A percentile compares a stretch with the other conserved stretches of the same genome.
These are phyloP conservation scores for Cordyceps cicadae DNA, from an alignment of 2,329 filamentous ascomycete species.

Conservation along the genomic window DNA sequence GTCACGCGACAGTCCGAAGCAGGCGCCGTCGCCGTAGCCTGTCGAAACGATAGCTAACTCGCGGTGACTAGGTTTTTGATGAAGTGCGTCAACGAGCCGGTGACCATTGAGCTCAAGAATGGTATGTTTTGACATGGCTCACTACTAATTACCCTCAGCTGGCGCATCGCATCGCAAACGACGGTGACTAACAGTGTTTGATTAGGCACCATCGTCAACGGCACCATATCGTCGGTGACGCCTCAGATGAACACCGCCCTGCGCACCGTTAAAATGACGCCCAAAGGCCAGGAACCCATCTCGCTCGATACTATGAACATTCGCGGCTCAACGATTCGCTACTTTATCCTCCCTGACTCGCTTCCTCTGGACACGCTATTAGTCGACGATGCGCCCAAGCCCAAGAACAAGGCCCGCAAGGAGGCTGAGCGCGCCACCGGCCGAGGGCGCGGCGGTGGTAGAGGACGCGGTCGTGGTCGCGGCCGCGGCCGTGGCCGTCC, in stretches of 20 bases:
- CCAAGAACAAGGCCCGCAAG: constrained; percentile 99
- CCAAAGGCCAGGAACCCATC: constrained; percentile 78
- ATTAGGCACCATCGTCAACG: constrained; percentile 85
- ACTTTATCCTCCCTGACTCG: constrained; percentile 93
- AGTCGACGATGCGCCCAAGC: constrained; percentile 94
- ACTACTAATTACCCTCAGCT: not conserved
- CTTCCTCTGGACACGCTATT: constrained; percentile 90
- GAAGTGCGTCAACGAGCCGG: constrained; percentile 98
- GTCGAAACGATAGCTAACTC: constrained; percentile 18
- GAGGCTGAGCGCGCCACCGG: constrained; percentile 58
- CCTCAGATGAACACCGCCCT: constrained; percentile 98
- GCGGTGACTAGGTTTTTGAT: constrained; percentile 71
- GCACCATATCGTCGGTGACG: constrained; percentile 92
- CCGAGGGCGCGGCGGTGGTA: constrained; percentile 43
- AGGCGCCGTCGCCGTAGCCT: not conserved
- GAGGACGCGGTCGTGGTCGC: constrained; percentile 43
- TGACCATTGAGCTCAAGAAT: constrained; percentile 98
- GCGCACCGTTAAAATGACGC: constrained; percentile 93
- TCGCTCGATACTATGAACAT: constrained; percentile 93
- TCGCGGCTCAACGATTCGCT: constrained; percentile 89
- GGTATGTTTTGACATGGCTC: constrained; percentile 44
- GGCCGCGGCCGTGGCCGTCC: constrained; percentile 31
- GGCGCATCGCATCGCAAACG: not conserved
- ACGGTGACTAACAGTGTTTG: not conserved
- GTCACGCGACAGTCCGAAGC: constrained; percentile 31